Base-by-base conservation (phyloP, 352 stramenopile species). In the Saprolegnia parasitica region DNA sequence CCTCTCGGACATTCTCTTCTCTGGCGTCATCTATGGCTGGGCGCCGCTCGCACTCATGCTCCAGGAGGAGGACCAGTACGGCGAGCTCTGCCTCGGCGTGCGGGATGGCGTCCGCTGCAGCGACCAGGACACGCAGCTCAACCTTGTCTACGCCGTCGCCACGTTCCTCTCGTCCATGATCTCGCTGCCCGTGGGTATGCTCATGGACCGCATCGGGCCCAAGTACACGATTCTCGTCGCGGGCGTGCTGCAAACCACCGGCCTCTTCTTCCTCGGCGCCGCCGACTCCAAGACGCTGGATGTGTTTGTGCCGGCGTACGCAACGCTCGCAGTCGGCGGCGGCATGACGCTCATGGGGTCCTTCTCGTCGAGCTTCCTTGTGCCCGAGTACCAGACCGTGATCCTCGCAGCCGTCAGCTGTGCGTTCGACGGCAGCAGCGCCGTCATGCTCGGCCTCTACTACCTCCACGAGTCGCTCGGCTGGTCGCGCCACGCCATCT, bases 21-120 rank as follows among this genome's bases (percentile, higher is more conserved):
- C 66, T 2, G 66, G 66, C 24, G 55, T 72, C 50, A 72, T 72
- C 56, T 72, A 66, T 71, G 66, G 66, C 23, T 72, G 65, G 58
- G 60, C 66, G n/a, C 66, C 66, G 21, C 45, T 72, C 24, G 24
- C 57, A 3, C 45, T 72, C 23, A 40, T 72, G 11, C 45, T 72
- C 13, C 56, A 72, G 9, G 57, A 72, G 9, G 66, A 72, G 32
- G 66, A 40, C 21, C 56, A 71, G 47, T 72, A 72, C 32, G 24
- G 21, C 13, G 66, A 72, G 65, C 63, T 71, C 23, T 72, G 66
- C 32, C 29, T 6, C 29, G 29, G 35, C 32, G 37, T 10, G 13
- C 13, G 32, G 3, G 24, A 23, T 9, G 13, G 42, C 58, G 29
- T 2, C 32, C 65, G 32, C 50, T 72, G 66, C 32, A 50, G 26